A percentile compares a stretch with the other conserved stretches of the same genome.
Conservation (phyloP, 768 basidiomycete species). For the Podaxis pistillaris region DNA sequence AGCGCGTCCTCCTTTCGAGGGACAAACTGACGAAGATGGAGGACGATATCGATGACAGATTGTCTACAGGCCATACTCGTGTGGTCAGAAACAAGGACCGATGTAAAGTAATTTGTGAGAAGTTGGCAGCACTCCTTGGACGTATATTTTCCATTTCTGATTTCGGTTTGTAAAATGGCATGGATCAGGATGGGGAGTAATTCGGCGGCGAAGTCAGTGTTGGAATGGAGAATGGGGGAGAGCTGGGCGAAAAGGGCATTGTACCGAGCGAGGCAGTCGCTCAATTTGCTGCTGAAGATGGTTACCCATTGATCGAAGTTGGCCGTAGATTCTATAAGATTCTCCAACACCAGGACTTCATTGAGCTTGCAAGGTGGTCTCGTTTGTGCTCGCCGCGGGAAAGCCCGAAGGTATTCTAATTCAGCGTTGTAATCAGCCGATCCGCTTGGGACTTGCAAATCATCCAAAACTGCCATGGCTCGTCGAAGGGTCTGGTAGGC, state of each 20-base stretch:
- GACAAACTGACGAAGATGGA: conserved; percentile 78
- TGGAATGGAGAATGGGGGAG: conserved; percentile 50
- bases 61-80: conserved; percentile 44
- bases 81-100: conserved; percentile 41
- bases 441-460: conserved; percentile 26
- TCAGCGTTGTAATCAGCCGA: conserved; percentile 41
- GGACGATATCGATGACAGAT: conserved; percentile 70
- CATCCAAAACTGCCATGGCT: conserved; percentile 41
- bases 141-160: conserved; percentile 18
- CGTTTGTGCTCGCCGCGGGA: conserved; percentile 33
- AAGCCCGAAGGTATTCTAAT: conserved; percentile 48
- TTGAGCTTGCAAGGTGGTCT: conserved; percentile 35
- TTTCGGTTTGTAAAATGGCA: conserved; percentile 47
- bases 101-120: conserved; percentile 58
- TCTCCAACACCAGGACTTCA: conserved; percentile 32
- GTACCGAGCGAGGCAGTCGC: conserved; percentile 50
- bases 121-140: conserved; percentile 21
- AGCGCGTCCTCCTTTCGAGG: conserved; percentile 34
- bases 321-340: conserved; percentile 35
- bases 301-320: conserved; percentile 68
- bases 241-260: conserved; percentile 73
- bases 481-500: conserved; percentile 69
- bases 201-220: conserved; percentile 59
- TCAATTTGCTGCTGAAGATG: conserved; percentile 52
- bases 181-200: conserved; percentile 78